Evolutionary conservation across 805 yeast genomes (phyloP).

Genomic region (Hanseniaspora osmophila): DNA sequence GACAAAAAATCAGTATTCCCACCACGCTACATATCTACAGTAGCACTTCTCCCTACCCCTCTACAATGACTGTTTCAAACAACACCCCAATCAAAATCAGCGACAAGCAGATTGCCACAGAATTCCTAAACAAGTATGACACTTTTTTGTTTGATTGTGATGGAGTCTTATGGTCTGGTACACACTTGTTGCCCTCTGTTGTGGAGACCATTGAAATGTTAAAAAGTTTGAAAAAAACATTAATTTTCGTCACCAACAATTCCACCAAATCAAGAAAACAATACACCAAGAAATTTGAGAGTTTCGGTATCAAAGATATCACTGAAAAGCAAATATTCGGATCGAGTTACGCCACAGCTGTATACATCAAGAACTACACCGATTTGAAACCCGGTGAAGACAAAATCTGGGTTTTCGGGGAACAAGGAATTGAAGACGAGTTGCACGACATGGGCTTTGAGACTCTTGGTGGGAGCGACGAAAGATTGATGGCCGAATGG

Average conservation of each 20-base stretch:
- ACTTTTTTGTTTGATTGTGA: conserved; percentile 92
- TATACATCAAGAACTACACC: conserved; percentile 64
- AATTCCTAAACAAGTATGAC: conserved; percentile 53
- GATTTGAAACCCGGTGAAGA: conserved; percentile 53
- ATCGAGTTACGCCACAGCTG: conserved; percentile 81
- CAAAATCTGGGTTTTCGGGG: conserved; percentile 85
- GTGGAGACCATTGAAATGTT: conserved; percentile 60
- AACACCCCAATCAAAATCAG: conserved; percentile 32
- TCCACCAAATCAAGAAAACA: conserved; percentile 78
- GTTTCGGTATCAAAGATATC: conserved; percentile 30
- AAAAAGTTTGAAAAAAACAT: conserved; percentile 39
- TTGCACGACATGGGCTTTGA: conserved; percentile 58
- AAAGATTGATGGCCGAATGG: conserved; percentile 38
- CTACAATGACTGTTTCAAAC: neutral
- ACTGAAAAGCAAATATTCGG: conserved; percentile 67
- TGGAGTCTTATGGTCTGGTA: conserved; percentile 92
- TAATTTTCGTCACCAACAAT: conserved; percentile 88
- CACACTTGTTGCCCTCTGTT: conserved; percentile 62
- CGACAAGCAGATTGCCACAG: conserved; percentile 32
- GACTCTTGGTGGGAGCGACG: conserved; percentile 75
- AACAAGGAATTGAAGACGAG: conserved; percentile 73
- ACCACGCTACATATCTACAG: neutral
- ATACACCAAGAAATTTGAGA: conserved; percentile 61
- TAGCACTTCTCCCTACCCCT: too few species aligned
- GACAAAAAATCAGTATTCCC: too few species aligned